A percentile compares a stretch with the other conserved stretches of the same genome.
phyloP scores from a whole-genome alignment of 495 filamentous ascomycete genomes.

The Talaromyces ruber region DNA sequence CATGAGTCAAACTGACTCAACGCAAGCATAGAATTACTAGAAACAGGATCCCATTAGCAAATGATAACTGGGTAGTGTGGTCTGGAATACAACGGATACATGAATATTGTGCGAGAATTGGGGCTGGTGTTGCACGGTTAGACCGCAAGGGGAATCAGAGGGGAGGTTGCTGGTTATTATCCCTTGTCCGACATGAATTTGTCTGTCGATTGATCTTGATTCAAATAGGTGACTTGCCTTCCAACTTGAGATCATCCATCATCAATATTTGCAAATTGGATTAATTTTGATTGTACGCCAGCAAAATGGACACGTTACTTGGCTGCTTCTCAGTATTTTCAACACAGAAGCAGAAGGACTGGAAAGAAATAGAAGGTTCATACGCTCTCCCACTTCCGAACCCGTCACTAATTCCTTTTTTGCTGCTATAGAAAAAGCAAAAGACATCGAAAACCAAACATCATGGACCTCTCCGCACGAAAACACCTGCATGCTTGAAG shows the following conservation, averaged over 20 bases:
- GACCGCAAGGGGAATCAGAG: neutral
- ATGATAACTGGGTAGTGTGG: neutral
- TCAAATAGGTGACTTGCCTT: neutral
- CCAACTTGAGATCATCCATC: neutral
- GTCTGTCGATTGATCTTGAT: neutral
- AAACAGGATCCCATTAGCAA: neutral
- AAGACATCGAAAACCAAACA: slow-evolving; percentile 20
- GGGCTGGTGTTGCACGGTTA: neutral
- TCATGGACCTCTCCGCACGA: slow-evolving; percentile 25
- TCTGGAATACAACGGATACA: neutral
- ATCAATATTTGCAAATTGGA: neutral
- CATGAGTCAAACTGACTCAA: neutral
- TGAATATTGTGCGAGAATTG: neutral
- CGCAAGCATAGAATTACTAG: too few species aligned
- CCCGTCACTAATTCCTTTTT: neutral
- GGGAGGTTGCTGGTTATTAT: neutral
- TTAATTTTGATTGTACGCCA: neutral
- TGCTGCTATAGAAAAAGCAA: slow-evolving; percentile 13
- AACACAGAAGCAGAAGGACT: slow-evolving; percentile 1
- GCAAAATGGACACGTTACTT: neutral
- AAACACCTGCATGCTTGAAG: slow-evolving; percentile 61
- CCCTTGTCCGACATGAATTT: neutral
- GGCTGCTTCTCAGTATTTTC: neutral
- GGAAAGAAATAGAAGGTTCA: slow-evolving; percentile 4
- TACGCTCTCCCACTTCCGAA: neutral